Evolutionary conservation across 352 stramenopile genomes (phyloP), one percentile per base, ranked within the genome.

Genomic region (Albugo laibachii): DNA sequence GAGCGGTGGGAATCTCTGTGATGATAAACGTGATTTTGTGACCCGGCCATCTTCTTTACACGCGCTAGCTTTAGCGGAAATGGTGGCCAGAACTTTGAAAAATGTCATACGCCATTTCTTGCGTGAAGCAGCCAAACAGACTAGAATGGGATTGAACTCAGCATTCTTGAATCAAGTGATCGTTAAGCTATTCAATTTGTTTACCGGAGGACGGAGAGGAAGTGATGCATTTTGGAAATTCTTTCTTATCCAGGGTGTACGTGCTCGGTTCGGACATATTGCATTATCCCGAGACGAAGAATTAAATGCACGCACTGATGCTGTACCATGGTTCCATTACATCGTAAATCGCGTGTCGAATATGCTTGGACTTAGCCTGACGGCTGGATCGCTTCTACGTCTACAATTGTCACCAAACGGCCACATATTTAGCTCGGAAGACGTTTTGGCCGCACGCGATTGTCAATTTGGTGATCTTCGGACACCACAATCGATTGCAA

Each of bases 1-100:
- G n/a, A n/a, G n/a, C n/a, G n/a, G n/a, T n/a, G n/a, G n/a, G n/a
- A n/a, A n/a, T n/a, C n/a, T n/a, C n/a, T n/a, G 24, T 31, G 24
- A 31, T 3, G 8, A 8, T 31, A 8, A 8, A 8, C 8, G 24
- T 31, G 8, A 31, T 10, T 31, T 8, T 31, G 8, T 31, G 24
- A 73, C 82, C 37, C 68, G 56, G 34, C 61, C 69, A n/a, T 60
- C 79, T 43, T 88, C 73, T 10, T 62, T 77, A 14, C 77, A 94
- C 45, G 69, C 85, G 38, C 66, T 91, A 13, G 46, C 43, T 0
- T 59, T 96, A 0, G 71, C 63, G 1, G 83, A 95, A 55, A 95
- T 96, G 71, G 61, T 91, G 0, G 71, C 78, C 6, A 65, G 85
- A 10, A 68, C 83, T 14, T 72, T 93, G 14, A 96, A 95, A 55